Evolutionary conservation across 1,284 basidiomycete species (phyloP).

Genomic region (Tremellales sp.): DNA sequence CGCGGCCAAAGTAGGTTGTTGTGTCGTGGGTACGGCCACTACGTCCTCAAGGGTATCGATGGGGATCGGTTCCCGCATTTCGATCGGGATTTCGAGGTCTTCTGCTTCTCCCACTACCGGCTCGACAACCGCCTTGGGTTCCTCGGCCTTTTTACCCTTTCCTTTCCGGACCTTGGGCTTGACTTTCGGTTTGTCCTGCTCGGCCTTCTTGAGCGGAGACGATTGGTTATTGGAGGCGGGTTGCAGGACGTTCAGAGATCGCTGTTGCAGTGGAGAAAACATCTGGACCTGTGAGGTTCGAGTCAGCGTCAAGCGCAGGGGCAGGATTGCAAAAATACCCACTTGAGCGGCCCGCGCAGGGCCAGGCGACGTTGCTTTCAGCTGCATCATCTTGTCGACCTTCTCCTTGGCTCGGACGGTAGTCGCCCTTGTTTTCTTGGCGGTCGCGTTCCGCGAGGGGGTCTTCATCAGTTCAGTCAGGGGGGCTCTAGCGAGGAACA

Average conservation of each 20-base stretch:
- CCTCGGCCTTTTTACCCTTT: conserved; percentile 6
- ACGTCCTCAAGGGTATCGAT: background rate
- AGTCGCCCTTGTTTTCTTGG: conserved; percentile 45
- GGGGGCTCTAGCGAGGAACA: conserved; percentile 26
- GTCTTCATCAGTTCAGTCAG: conserved; percentile 48
- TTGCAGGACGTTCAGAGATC: conserved; percentile 23
- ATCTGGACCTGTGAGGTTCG: background rate
- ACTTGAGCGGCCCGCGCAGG: no score
- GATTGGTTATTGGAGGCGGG: conserved; percentile 3
- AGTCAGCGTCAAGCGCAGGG: background rate
- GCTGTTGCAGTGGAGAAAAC: conserved; percentile 35
- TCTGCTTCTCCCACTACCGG: background rate
- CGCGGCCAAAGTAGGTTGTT: background rate
- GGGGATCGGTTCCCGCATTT: no score
- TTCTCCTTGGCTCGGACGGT: conserved; percentile 35
- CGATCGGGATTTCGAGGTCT: background rate
- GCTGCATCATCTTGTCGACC: conserved; percentile 28
- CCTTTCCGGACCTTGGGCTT: conserved; percentile 14
- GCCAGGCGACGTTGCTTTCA: conserved; percentile 36
- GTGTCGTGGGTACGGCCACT: background rate
- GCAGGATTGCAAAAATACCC: no score
- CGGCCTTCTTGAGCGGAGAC: conserved; percentile 2
- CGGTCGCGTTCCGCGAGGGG: conserved; percentile 43
- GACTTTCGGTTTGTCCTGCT: conserved; percentile 7
- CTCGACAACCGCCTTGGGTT: conserved; percentile 1